These are phyloP conservation scores for Pachyrhizus erosus DNA, from an alignment of 306 rosid genomes.

Conservation along the genomic window DNA sequence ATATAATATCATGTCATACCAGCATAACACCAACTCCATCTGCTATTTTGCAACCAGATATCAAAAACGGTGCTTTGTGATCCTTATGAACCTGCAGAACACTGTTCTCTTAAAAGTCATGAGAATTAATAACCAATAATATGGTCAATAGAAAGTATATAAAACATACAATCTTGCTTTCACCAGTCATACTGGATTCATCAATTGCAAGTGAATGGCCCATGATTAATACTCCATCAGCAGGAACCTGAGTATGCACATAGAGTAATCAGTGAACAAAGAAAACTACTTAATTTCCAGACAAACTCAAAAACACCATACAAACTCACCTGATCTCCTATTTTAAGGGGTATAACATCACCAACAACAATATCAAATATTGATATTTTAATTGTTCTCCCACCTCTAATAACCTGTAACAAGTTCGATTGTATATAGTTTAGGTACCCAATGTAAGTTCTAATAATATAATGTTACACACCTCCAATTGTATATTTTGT, in stretches of 20 bases:
- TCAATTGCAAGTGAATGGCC: constrained; percentile 94
- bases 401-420: constrained; percentile 83
- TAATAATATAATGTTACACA: constrained; percentile 48
- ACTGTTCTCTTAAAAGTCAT: constrained; percentile 48
- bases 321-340: constrained; percentile 87
- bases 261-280: constrained; percentile 19
- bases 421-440: constrained; percentile 40
- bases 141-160: constrained; percentile 32
- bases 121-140: constrained; percentile 32
- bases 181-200: constrained; percentile 99
- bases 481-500: constrained; percentile 93
- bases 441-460: constrained; percentile 23
- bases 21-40: constrained; percentile 97
- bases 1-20: constrained; percentile 59
- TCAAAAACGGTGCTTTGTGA: constrained; percentile 83
- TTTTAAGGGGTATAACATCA: constrained; percentile 91
- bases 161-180: constrained; percentile 90
- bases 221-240: constrained; percentile 84
- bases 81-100: constrained; percentile 84
- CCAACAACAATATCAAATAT: constrained; percentile 97
- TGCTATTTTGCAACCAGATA: constrained; percentile 99
- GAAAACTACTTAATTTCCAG: background rate
- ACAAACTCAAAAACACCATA: constrained; percentile 37
- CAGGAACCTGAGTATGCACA: constrained; percentile 74
- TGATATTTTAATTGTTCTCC: constrained; percentile 74